Conservation (phyloP, 768 basidiomycete species). For the Asterophora parasitica region DNA sequence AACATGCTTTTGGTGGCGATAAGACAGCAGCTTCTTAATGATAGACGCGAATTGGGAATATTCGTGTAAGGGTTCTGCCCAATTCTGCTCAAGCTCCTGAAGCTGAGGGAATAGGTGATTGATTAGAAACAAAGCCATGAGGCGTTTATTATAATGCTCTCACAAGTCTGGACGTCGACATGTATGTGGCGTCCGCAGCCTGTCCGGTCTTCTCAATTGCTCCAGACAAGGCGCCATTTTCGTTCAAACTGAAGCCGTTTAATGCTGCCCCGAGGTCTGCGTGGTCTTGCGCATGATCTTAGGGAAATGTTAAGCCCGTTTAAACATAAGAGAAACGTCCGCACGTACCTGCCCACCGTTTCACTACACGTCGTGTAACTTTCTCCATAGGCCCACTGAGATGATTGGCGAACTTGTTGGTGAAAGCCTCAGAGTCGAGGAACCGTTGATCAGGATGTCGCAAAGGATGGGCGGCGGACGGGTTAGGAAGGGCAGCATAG, state of each 20-base stretch:
- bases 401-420: constrained; percentile 91
- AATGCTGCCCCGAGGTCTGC: constrained; percentile 87
- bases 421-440: constrained; percentile 93
- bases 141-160: constrained; percentile 20
- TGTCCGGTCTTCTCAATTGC: constrained; percentile 97
- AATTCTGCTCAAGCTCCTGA: constrained; percentile 90
- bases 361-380: constrained; percentile 85
- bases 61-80: constrained; percentile 94
- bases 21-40: constrained; percentile 90
- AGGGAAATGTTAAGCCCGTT: constrained; percentile 1
- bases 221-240: constrained; percentile 63
- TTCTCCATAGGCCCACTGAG: constrained; percentile 93
- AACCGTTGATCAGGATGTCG: constrained; percentile 93
- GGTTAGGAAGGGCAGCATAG: constrained; percentile 84
- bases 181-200: constrained; percentile 90
- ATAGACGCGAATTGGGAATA: constrained; percentile 92
- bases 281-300: constrained; percentile 82
- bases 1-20: constrained; percentile 96
- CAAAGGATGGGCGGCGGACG: constrained; percentile 84
- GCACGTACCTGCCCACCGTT: constrained; percentile 88
- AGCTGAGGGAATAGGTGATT: constrained; percentile 43
- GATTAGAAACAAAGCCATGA: constrained; percentile 4
- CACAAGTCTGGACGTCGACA: constrained; percentile 87
- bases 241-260: constrained; percentile 91
- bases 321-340: constrained; percentile 1